Evolutionary conservation across 352 stramenopile species (phyloP).

Genomic region (Phytophthora ohioensis): DNA sequence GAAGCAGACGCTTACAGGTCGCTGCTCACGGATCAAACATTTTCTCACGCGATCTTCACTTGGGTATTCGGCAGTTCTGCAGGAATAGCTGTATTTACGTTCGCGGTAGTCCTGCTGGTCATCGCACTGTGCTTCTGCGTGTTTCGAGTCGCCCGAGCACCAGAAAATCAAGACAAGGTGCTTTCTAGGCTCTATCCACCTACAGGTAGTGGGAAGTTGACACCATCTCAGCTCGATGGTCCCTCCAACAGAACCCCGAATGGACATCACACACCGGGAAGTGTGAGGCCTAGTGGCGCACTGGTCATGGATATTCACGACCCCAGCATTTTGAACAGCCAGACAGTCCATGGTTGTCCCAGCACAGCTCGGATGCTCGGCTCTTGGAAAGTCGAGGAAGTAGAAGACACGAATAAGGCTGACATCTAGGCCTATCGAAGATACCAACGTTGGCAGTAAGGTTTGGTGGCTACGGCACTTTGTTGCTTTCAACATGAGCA

Average conservation of each 20-base stretch:
- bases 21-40: slow-evolving; percentile 63
- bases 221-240: neutral
- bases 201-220: neutral
- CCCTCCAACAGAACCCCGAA: neutral
- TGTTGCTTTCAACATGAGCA: too few species aligned
- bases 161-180: slow-evolving; percentile 74
- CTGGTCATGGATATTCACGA: slow-evolving; percentile 36
- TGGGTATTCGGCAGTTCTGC: slow-evolving; percentile 62
- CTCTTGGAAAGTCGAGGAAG: neutral
- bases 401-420: neutral
- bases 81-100: slow-evolving; percentile 60
- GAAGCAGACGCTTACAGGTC: slow-evolving; percentile 2
- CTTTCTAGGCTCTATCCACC: slow-evolving; percentile 30
- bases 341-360: neutral
- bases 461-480: neutral
- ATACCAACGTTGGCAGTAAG: too few species aligned
- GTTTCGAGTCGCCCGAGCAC: slow-evolving; percentile 62
- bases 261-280: neutral
- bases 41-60: slow-evolving; percentile 48
- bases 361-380: slow-evolving; percentile 5
- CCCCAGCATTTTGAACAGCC: neutral
- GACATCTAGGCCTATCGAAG: too few species aligned
- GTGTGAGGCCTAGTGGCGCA: slow-evolving; percentile 14
- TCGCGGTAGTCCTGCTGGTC: slow-evolving; percentile 46
- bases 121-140: slow-evolving; percentile 58